These are phyloP conservation scores for Salix caprea DNA, from an alignment of 345 rosid genomes.

Conservation along the genomic window DNA sequence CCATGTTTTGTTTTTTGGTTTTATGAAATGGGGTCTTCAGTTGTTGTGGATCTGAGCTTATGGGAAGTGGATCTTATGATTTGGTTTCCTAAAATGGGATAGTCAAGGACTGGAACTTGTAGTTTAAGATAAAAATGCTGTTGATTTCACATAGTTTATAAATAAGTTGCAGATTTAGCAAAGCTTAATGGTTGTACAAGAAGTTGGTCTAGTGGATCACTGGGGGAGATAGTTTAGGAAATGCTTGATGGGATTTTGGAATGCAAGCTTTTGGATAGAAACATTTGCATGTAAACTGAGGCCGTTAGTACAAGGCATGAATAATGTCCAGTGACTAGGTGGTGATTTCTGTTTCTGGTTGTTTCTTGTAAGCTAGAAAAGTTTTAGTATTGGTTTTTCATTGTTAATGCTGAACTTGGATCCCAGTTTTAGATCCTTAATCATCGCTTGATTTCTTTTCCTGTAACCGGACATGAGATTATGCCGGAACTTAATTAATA, in stretches of 20 bases:
- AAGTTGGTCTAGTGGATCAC: background rate
- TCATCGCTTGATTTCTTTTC: background rate
- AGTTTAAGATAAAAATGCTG: background rate
- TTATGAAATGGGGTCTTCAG: background rate
- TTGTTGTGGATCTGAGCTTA: background rate
- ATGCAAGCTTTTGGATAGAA: background rate
- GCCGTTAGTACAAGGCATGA: background rate
- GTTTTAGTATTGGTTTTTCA: background rate
- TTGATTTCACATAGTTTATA: background rate
- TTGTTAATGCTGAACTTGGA: background rate
- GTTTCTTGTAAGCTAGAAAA: background rate
- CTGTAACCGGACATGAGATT: background rate
- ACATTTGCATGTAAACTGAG: background rate
- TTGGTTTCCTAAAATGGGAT: background rate
- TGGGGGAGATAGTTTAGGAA: background rate
- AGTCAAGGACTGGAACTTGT: background rate
- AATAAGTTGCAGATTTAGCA: background rate
- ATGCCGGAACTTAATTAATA: background rate
- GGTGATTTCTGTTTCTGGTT: background rate
- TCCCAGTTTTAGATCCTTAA: background rate
- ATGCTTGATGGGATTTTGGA: background rate
- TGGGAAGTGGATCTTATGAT: background rate
- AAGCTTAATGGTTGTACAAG: background rate
- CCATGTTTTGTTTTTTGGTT: too few species aligned
- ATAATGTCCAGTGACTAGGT: background rate